Evolutionary conservation across 176 grass and related monocot species (phyloP), one percentile per base, ranked within the genome.

Genomic region (Bothriochloa decipiens): DNA sequence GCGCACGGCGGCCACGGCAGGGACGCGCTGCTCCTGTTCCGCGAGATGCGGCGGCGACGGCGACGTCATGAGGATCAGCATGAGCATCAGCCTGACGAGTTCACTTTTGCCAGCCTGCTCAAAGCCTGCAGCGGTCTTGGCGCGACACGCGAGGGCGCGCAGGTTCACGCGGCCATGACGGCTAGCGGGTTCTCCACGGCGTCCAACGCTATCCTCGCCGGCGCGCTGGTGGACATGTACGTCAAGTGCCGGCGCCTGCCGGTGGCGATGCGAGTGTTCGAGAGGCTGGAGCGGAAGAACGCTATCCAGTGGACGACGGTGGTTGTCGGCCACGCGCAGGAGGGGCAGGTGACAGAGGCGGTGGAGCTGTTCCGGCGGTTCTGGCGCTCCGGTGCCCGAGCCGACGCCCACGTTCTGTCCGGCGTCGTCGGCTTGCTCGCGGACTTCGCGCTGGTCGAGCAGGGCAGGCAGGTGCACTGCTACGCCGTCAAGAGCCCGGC

Each of bases 401-500:
- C 86, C 3, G 82, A 91, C 52, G 77, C 82, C 0, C 72, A 88
- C 32, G 39, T 75, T 7, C 55, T 88, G 58, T 91, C 86, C 55
- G 75, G 73, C 12, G 3, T 85, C 0, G 41, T 79, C 8, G 86
- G 66, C 11, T 17, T 91, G 67, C 46, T 91, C 16, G 82, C 86
- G 2, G 82, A 91, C 61, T 91, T 86, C 0, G 82, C 85, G 18
- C 78, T 91, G 37, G 16, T 88, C 8, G 86, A 91, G 57, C 86
- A 85, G 74, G 88, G 86, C n/a, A 74, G 68, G 90, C 90, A 91
- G 14, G 65, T 91, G 45, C 90, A 91, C 83, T 82, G 86, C 76
- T 84, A 81, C 62, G 15, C 63, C 0, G 32, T 72, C 0, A 87
- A 91, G 85, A 50, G 15, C 5, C 84, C 80, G 0, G 28, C 45